Percentiles rank a stretch among this genome's conserved stretches.
Conservation (phyloP, 495 filamentous ascomycete species). For the Neurospora sp. region DNA sequence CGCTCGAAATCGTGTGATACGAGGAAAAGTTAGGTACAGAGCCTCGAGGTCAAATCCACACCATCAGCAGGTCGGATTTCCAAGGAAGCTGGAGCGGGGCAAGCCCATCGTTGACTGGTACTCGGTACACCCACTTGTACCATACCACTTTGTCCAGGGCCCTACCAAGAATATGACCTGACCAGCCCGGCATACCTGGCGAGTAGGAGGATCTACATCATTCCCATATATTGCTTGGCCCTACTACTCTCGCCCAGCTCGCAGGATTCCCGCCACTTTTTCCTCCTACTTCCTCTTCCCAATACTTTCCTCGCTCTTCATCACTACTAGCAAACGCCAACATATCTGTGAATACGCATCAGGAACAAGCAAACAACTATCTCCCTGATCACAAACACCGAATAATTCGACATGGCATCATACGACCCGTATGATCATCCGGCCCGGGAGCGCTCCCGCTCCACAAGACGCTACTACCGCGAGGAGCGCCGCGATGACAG, state of each 20-base stretch:
- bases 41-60: neutral
- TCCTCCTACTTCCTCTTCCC: neutral
- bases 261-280: neutral
- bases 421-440: conserved; percentile 39
- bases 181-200: neutral
- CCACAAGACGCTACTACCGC: conserved; percentile 33
- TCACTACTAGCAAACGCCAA: neutral
- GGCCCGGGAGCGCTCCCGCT: conserved; percentile 28
- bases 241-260: neutral
- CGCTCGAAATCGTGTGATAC: neutral
- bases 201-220: neutral
- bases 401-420: conserved; percentile 27
- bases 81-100: neutral
- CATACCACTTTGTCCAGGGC: neutral
- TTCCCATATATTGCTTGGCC: neutral
- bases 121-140: neutral
- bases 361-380: neutral
- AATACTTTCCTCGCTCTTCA: neutral
- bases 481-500: conserved; percentile 36
- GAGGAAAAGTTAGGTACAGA: neutral
- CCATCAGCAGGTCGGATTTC: neutral
- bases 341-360: neutral
- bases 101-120: neutral
- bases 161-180: neutral
- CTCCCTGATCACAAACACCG: neutral